Evolutionary conservation across 306 rosid species (phyloP).

Genomic region (Hippophae tibetana): DNA sequence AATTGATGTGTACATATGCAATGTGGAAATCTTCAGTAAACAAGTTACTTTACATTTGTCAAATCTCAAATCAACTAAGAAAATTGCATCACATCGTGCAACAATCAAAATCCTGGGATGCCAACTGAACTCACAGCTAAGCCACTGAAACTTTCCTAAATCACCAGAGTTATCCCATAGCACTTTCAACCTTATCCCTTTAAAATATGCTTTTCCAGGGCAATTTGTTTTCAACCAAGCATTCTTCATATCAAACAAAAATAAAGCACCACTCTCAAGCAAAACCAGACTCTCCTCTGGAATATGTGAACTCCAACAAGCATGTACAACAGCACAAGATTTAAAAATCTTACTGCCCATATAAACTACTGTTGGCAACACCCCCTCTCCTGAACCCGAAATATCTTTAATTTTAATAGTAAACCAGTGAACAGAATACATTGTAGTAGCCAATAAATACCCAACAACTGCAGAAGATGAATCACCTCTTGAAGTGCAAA

Average conservation of each 20-base stretch:
- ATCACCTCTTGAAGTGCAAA: not conserved
- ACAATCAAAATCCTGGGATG: constrained; percentile 49
- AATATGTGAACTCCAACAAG: constrained; percentile 63
- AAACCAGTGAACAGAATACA: constrained; percentile 56
- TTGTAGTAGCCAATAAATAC: constrained; percentile 38
- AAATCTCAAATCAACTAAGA: constrained; percentile 49
- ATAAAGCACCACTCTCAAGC: constrained; percentile 44
- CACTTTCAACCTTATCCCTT: constrained; percentile 46
- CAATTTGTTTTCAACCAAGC: constrained; percentile 7
- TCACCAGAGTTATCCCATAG: constrained; percentile 25
- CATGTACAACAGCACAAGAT: constrained; percentile 36
- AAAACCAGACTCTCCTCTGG: constrained; percentile 45
- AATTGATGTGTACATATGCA: constrained; percentile 29
- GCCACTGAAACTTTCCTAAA: constrained; percentile 31
- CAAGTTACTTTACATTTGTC: constrained; percentile 32
- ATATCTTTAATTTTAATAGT: constrained; percentile 10
- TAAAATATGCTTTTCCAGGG: constrained; percentile 10
- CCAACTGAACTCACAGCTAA: constrained; percentile 71
- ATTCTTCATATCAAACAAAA: constrained; percentile 50
- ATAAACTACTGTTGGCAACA: constrained; percentile 14
- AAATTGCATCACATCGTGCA: constrained; percentile 48
- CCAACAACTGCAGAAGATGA: constrained; percentile 27
- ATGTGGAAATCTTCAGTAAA: constrained; percentile 39
- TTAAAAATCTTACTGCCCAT: constrained; percentile 41
- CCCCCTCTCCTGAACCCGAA: constrained; percentile 12